phyloP scores from a whole-genome alignment of 495 filamentous ascomycete genomes.

The Aspergillus nidulans region DNA sequence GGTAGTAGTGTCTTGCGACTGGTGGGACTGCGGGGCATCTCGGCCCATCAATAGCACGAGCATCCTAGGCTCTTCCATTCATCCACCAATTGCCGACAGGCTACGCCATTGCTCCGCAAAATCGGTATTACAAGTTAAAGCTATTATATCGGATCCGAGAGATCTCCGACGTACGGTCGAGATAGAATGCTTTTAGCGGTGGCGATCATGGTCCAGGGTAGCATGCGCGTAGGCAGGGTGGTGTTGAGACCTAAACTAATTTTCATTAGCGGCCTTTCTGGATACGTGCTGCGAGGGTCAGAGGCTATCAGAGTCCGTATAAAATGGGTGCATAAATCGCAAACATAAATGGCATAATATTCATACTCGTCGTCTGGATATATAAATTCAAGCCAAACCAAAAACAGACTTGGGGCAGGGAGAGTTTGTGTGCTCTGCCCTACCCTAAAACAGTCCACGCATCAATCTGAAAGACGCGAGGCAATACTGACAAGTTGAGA shows the following conservation, averaged over 20 bases:
- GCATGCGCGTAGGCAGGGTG: not conserved
- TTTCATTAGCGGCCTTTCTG: too few species aligned
- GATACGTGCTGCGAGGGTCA: too few species aligned
- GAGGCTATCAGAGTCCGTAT: too few species aligned
- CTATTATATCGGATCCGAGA: not conserved
- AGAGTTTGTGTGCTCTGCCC: not conserved
- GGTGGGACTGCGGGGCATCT: not conserved
- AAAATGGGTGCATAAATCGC: not conserved
- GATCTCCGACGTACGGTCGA: not conserved
- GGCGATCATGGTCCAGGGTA: not conserved
- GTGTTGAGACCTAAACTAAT: too few species aligned
- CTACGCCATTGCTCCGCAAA: not conserved
- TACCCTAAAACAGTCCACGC: not conserved
- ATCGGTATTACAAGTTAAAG: not conserved
- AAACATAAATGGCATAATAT: not conserved
- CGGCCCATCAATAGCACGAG: constrained; percentile 6
- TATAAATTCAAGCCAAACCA: not conserved
- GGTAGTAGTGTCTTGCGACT: not conserved
- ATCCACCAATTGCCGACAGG: not conserved
- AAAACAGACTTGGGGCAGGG: not conserved
- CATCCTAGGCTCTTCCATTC: not conserved
- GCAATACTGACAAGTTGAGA: not conserved
- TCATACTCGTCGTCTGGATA: not conserved
- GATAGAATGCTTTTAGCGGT: too few species aligned
- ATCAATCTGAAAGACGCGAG: not conserved